These are phyloP conservation scores for Podospora comata DNA, from an alignment of 495 filamentous ascomycete genomes.

Conservation along the genomic window DNA sequence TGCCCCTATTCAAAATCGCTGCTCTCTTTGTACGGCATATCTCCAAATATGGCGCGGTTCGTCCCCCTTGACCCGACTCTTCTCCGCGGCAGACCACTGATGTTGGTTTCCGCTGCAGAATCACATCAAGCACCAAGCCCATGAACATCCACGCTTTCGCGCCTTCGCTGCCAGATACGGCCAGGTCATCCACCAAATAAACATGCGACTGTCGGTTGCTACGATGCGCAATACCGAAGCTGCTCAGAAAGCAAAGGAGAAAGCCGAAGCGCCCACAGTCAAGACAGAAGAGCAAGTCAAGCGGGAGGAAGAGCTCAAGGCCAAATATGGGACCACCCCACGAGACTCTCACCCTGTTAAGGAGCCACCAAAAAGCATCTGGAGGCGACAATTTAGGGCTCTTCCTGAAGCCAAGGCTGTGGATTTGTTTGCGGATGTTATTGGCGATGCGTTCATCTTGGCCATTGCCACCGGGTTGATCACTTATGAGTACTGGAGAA, in stretches of 20 bases:
- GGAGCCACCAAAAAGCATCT: slow-evolving; percentile 41
- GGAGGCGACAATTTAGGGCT: slow-evolving; percentile 58
- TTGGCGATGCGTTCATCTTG: slow-evolving; percentile 87
- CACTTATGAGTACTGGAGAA: slow-evolving; percentile 74
- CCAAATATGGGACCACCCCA: slow-evolving; percentile 41
- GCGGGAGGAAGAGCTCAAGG: slow-evolving; percentile 55
- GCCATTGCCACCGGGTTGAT: slow-evolving; percentile 74
- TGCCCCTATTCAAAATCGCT: slow-evolving; percentile 48
- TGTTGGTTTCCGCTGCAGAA: slow-evolving; percentile 54
- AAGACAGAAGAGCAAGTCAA: slow-evolving; percentile 72
- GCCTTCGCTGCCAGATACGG: slow-evolving; percentile 63
- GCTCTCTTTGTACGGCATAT: slow-evolving; percentile 51
- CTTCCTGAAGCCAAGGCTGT: slow-evolving; percentile 91
- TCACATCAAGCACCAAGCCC: slow-evolving; percentile 88
- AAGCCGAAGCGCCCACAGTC: slow-evolving; percentile 70
- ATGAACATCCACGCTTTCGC: slow-evolving; percentile 90
- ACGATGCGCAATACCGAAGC: slow-evolving; percentile 74
- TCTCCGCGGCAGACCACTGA: not conserved
- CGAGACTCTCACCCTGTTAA: slow-evolving; percentile 36
- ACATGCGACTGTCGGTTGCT: slow-evolving; percentile 88
- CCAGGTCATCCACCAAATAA: slow-evolving; percentile 82
- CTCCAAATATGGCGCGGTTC: slow-evolving; percentile 60
- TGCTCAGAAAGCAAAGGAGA: slow-evolving; percentile 56
- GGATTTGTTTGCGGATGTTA: slow-evolving; percentile 91
- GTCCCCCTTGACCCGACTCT: not conserved